Evolutionary conservation across 768 basidiomycete species (phyloP).

Genomic region (Amylocystis lapponica): DNA sequence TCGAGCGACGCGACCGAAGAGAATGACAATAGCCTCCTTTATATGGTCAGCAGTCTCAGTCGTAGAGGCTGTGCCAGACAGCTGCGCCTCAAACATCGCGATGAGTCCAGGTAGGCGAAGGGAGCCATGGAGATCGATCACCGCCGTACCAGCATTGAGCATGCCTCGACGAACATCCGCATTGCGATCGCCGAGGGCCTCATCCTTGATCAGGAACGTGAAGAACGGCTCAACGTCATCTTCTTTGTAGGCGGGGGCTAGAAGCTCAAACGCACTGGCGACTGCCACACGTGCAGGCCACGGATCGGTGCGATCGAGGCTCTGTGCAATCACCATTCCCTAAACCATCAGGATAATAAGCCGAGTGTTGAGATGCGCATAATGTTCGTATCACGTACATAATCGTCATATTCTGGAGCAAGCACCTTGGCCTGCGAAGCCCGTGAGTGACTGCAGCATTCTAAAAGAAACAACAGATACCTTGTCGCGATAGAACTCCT

Average conservation of each 20-base stretch:
- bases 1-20: slow-evolving; percentile 88
- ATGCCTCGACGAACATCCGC: slow-evolving; percentile 80
- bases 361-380: slow-evolving; percentile 1
- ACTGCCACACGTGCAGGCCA: slow-evolving; percentile 80
- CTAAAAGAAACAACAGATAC: slow-evolving; percentile 28
- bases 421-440: slow-evolving; percentile 66
- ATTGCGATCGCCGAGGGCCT: slow-evolving; percentile 82
- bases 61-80: slow-evolving; percentile 41
- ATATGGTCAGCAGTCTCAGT: slow-evolving; percentile 80
- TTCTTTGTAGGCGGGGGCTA: slow-evolving; percentile 62
- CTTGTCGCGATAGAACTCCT: slow-evolving; percentile 81
- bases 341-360: slow-evolving; percentile 21
- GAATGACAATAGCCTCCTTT: slow-evolving; percentile 91
- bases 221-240: slow-evolving; percentile 68
- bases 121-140: slow-evolving; percentile 82
- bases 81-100: slow-evolving; percentile 72
- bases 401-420: slow-evolving; percentile 90
- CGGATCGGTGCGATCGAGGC: slow-evolving; percentile 83
- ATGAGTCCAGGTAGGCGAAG: slow-evolving; percentile 69
- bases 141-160: slow-evolving; percentile 75
- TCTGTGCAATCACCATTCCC: slow-evolving; percentile 92
- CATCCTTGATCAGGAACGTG: slow-evolving; percentile 76
- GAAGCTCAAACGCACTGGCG: slow-evolving; percentile 56
- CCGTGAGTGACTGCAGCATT: neutral
- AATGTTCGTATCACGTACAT: slow-evolving; percentile 43